Evolutionary conservation across 1,284 basidiomycete species (phyloP), one percentile per base, ranked within the genome.

Genomic region (Tremellales sp.): DNA sequence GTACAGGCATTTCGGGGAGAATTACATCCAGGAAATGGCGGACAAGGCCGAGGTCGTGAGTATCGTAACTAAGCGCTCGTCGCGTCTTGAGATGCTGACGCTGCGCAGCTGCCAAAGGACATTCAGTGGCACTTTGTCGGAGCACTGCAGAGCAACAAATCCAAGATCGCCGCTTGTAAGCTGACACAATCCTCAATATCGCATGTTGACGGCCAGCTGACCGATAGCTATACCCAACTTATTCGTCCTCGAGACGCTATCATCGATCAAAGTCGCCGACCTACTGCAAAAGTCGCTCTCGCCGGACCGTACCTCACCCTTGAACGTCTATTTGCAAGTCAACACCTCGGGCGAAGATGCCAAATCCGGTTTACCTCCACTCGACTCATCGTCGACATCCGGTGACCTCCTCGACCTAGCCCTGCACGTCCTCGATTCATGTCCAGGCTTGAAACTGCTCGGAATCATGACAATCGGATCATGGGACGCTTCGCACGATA

Each of bases 41-140:
- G 89, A 92, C 41, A 98, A 96, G 67, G 86, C 89, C 1, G 76
- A 77, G 45, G 76, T 81, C 68, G 89, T 89, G 62, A 57, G 85
- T 79, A 24, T 12, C 23, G 17, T 17, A n/a, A 24, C 13, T 12
- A 37, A 19, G 31, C 15, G 41, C 40, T 23, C 6, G 17, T n/a
- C n/a, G n/a, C n/a, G n/a, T n/a, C n/a, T n/a, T n/a, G 31, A 21
- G 29, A 13, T 17, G 19, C 35, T 5, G 23, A 19, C 45, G 22
- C 11, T 17, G 21, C 6, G 22, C 65, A 92, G 88, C 80, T 93
- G 15, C 89, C 91, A 0, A 56, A 62, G 23, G 86, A 89, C 58
- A 89, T 96, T 62, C 79, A 85, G 56, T 98, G 96, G 96, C 94
- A 97, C 75, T 97, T 97, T 70, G 94, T 98, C 59, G 94, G 94